Evolutionary conservation across 169 alveolate genomes (phyloP).

Genomic region (Miamiensis avidus): DNA sequence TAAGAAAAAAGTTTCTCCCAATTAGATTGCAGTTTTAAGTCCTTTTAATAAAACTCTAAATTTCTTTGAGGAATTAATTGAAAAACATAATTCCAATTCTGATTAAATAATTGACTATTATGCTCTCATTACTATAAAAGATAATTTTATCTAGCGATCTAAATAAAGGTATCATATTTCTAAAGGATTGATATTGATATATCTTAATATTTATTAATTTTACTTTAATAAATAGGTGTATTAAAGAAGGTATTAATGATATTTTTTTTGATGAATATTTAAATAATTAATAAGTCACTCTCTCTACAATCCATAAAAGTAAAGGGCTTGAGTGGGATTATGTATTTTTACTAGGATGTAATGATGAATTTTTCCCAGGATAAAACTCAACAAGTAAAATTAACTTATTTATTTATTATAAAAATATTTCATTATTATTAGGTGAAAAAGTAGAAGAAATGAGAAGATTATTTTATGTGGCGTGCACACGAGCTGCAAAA

Average conservation of each 20-base stretch:
- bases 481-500: conserved; percentile 12
- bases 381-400: not conserved
- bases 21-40: not conserved
- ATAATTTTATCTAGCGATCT: not conserved
- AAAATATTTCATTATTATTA: not conserved
- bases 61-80: not conserved
- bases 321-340: conserved; percentile 29
- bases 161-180: not conserved
- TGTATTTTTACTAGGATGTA: conserved; percentile 2
- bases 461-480: conserved; percentile 20
- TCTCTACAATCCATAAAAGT: conserved; percentile 17
- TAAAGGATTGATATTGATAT: no score
- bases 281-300: conserved; percentile 7
- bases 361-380: conserved; percentile 24
- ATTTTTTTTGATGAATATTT: not conserved
- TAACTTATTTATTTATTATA: not conserved
- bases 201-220: no score
- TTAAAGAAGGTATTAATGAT: not conserved
- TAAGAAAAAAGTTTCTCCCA: not conserved
- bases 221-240: not conserved
- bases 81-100: not conserved
- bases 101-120: no score
- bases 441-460: conserved; percentile 8
- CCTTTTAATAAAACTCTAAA: not conserved
- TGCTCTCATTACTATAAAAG: not conserved